These are phyloP conservation scores for Sphaerosporella brunnea DNA, from an alignment of 495 filamentous ascomycete species.

Conservation along the genomic window DNA sequence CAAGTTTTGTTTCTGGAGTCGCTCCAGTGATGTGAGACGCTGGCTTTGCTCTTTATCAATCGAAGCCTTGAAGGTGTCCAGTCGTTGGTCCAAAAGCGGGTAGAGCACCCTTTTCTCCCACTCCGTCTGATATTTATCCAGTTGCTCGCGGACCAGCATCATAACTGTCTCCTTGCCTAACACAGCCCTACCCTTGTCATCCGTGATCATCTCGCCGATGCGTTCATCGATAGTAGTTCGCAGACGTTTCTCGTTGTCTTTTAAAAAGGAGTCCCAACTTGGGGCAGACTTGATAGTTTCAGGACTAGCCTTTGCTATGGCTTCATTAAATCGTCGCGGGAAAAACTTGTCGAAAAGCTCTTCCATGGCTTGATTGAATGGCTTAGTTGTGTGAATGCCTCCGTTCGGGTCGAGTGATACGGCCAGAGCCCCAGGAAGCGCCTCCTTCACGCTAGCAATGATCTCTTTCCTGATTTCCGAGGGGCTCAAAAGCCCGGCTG, in stretches of 20 bases:
- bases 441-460: neutral
- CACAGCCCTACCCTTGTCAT: constrained; percentile 7
- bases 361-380: constrained; percentile 12
- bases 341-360: constrained; percentile 14
- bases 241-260: constrained; percentile 14
- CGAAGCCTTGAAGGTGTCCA: neutral
- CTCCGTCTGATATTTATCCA: neutral
- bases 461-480: neutral
- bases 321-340: constrained; percentile 4
- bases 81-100: neutral
- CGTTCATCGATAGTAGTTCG: constrained; percentile 2
- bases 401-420: constrained; percentile 11
- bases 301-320: neutral
- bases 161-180: constrained; percentile 15
- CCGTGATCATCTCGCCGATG: neutral
- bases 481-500: neutral
- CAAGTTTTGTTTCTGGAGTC: too few species aligned
- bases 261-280: constrained; percentile 18
- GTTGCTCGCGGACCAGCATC: constrained; percentile 8
- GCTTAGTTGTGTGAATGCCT: constrained; percentile 8
- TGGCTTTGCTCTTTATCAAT: neutral
- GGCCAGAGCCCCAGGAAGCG: constrained; percentile 14
- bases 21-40: neutral
- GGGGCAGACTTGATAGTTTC: constrained; percentile 8
- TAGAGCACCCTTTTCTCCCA: neutral